Evolutionary conservation across 306 rosid species (phyloP).

Genomic region (Prunus armeniaca): DNA sequence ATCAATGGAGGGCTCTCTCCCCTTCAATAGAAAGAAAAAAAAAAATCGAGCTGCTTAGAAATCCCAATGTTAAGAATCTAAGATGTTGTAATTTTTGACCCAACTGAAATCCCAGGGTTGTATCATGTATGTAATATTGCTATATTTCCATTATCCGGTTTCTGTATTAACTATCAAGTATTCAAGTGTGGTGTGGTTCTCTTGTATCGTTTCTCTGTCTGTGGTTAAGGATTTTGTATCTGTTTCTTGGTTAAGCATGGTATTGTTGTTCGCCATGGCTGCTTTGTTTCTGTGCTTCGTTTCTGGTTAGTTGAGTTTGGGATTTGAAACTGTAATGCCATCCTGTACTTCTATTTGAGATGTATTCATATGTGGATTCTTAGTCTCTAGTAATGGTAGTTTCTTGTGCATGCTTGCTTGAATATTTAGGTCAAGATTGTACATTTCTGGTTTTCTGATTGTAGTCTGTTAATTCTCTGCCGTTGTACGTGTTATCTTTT

Average conservation of each 20-base stretch:
- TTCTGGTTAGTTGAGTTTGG: not conserved
- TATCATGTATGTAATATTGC: constrained; percentile 12
- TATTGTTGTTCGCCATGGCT: not conserved
- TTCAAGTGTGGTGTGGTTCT: not conserved
- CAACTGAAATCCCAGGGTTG: not conserved
- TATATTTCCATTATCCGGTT: not conserved
- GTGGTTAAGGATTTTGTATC: not conserved
- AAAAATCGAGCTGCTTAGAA: too few species aligned
- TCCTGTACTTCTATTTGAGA: not conserved
- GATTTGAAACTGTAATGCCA: not conserved
- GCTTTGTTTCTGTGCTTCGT: not conserved
- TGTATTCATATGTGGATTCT: not conserved
- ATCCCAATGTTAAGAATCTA: not conserved
- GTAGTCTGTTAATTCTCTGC: not conserved
- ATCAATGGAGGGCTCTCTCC: too few species aligned
- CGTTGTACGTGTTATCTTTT: not conserved
- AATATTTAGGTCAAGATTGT: not conserved
- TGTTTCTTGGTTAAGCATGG: not conserved
- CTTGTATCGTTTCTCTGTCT: not conserved
- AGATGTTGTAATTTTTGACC: constrained; percentile 1
- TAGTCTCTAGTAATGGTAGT: not conserved
- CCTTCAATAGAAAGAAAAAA: too few species aligned
- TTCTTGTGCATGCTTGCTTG: not conserved
- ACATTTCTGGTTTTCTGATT: not conserved
- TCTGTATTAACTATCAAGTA: not conserved